A percentile compares a stretch with the other conserved stretches of the same genome.
Evolutionary conservation across 108 stramenopile genomes (phyloP).

Genomic region (Nitzschia sp.): DNA sequence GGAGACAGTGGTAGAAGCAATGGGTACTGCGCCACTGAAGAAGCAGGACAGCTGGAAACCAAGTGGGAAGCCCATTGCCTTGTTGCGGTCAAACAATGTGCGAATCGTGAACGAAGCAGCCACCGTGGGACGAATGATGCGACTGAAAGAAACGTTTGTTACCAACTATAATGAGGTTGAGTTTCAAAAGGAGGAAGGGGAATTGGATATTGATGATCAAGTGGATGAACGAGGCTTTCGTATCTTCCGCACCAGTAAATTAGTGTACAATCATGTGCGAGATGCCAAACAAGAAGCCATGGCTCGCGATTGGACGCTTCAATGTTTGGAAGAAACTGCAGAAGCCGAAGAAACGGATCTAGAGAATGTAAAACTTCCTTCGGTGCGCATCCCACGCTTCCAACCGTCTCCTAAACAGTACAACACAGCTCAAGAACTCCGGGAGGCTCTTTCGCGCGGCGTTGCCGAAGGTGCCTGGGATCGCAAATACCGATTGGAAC

Average conservation of each 20-base stretch:
- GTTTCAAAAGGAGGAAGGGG: neutral
- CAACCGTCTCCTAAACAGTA: neutral
- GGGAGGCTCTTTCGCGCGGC: slow-evolving; percentile 18
- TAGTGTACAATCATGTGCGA: slow-evolving; percentile 19
- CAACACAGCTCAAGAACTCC: neutral
- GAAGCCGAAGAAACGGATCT: slow-evolving; percentile 7
- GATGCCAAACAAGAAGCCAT: slow-evolving; percentile 14
- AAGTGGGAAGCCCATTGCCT: slow-evolving; percentile 9
- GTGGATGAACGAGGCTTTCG: slow-evolving; percentile 29
- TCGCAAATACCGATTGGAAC: slow-evolving; percentile 32
- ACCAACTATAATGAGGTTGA: slow-evolving; percentile 13
- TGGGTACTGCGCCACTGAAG: neutral
- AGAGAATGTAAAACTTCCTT: slow-evolving; percentile 9
- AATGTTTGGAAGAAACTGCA: slow-evolving; percentile 1
- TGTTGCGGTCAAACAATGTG: slow-evolving; percentile 13
- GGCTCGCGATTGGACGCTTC: slow-evolving; percentile 9
- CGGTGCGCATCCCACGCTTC: slow-evolving; percentile 2
- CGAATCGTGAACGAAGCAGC: slow-evolving; percentile 30
- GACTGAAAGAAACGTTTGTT: slow-evolving; percentile 22
- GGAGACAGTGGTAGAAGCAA: slow-evolving; percentile 28
- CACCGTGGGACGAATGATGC: slow-evolving; percentile 26
- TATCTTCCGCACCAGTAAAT: slow-evolving; percentile 21
- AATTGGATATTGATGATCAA: slow-evolving; percentile 26
- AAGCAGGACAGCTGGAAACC: slow-evolving; percentile 29
- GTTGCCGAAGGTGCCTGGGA: slow-evolving; percentile 37